phyloP scores from a whole-genome alignment of 2,329 filamentous ascomycete genomes.

The Fusarium nygamai region DNA sequence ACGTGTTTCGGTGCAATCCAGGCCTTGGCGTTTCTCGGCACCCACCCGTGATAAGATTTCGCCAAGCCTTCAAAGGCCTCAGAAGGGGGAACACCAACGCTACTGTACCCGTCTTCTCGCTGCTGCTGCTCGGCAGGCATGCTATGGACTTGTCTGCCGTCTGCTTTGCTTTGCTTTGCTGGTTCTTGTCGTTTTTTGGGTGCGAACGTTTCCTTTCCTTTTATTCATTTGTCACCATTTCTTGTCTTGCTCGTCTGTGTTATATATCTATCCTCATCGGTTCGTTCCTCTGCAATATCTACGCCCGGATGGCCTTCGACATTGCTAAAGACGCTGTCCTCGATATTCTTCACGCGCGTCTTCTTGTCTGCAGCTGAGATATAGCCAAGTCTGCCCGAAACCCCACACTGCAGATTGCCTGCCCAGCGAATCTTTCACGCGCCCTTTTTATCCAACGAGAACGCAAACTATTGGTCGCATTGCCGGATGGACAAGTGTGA shows the following conservation, averaged over 20 bases:
- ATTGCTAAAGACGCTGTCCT: slow-evolving; percentile 16
- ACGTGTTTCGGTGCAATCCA: slow-evolving; percentile 43
- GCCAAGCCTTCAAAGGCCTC: slow-evolving; percentile 46
- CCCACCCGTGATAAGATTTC: slow-evolving; percentile 47
- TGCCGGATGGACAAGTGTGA: slow-evolving; percentile 38
- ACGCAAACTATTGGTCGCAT: slow-evolving; percentile 15
- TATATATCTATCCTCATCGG: slow-evolving; percentile 20
- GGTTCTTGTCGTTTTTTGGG: slow-evolving; percentile 31
- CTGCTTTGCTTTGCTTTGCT: slow-evolving; percentile 33
- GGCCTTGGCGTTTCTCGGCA: slow-evolving; percentile 47
- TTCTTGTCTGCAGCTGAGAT: slow-evolving; percentile 22
- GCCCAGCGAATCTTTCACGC: slow-evolving; percentile 4
- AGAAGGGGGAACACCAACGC: slow-evolving; percentile 44
- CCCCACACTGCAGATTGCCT: neutral
- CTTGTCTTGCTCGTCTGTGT: slow-evolving; percentile 3
- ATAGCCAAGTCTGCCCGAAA: slow-evolving; percentile 5
- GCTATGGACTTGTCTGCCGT: slow-evolving; percentile 33
- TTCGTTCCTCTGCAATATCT: slow-evolving; percentile 8
- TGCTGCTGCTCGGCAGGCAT: slow-evolving; percentile 20
- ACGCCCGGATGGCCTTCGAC: slow-evolving; percentile 31
- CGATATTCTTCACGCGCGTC: slow-evolving; percentile 16
- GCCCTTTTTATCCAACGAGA: neutral
- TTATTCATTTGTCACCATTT: slow-evolving; percentile 17
- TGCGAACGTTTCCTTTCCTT: slow-evolving; percentile 22
- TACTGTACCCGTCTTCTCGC: slow-evolving; percentile 36